These are phyloP conservation scores for Cucurbita moschata DNA, from an alignment of 306 rosid genomes.

Conservation along the genomic window DNA sequence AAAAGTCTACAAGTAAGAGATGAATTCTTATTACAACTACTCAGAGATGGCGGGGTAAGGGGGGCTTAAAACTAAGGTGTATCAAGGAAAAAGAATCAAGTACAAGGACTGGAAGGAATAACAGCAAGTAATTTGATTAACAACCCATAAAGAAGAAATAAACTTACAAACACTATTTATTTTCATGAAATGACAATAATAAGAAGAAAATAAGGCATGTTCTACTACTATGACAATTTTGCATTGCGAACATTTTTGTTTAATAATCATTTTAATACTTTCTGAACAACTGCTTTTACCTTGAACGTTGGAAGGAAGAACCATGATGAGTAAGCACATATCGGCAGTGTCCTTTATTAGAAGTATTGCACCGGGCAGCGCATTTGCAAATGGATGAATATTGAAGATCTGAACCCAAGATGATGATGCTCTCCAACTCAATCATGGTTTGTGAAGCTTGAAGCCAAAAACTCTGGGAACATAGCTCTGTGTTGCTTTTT, in stretches of 20 bases:
- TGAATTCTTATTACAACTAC: background rate
- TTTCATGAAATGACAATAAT: constrained; percentile 21
- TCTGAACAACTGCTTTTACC: constrained; percentile 16
- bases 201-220: constrained; percentile 13
- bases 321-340: background rate
- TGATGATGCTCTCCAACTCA: constrained; percentile 1
- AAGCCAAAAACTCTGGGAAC: constrained; percentile 83
- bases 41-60: background rate
- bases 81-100: background rate
- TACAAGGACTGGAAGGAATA: background rate
- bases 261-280: constrained; percentile 15
- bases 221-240: constrained; percentile 16
- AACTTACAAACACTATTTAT: constrained; percentile 28
- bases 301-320: constrained; percentile 3
- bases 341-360: background rate
- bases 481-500: constrained; percentile 47
- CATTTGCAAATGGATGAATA: constrained; percentile 6
- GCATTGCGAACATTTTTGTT: constrained; percentile 18
- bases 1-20: background rate
- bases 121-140: constrained; percentile 2
- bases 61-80: background rate
- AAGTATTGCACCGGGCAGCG: background rate
- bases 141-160: constrained; percentile 10
- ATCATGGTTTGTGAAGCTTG: constrained; percentile 67
- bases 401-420: constrained; percentile 11